These are phyloP conservation scores for Astrocystis sublimbata DNA, from an alignment of 495 filamentous ascomycete species.

Conservation along the genomic window DNA sequence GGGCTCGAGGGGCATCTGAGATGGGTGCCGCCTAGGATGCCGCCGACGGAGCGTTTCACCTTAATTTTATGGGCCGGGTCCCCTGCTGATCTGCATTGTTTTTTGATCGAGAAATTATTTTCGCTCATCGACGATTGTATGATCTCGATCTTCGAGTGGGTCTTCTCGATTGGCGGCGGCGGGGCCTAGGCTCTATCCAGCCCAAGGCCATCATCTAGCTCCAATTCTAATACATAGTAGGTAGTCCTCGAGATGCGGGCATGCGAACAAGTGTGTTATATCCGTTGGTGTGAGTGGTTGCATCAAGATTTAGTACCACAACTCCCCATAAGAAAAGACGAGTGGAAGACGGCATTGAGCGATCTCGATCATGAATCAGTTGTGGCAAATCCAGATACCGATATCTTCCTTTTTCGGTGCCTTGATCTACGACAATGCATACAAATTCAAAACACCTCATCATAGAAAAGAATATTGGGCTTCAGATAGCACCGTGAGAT, in stretches of 20 bases:
- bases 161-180: neutral
- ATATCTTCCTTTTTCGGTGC: neutral
- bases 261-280: neutral
- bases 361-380: conserved; percentile 4
- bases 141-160: conserved; percentile 9
- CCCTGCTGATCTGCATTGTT: conserved; percentile 4
- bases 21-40: too few relatives aligned
- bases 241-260: neutral
- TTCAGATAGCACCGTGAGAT: too few relatives aligned
- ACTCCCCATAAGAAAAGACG: neutral
- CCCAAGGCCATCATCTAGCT: neutral
- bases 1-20: too few relatives aligned
- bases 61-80: neutral
- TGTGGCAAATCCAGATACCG: neutral
- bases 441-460: neutral
- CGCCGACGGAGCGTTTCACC: conserved; percentile 14
- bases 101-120: neutral
- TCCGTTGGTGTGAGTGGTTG: neutral
- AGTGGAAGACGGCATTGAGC: neutral
- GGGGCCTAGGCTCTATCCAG: neutral
- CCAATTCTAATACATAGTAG: neutral
- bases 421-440: neutral
- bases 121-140: neutral
- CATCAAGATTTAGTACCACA: neutral
- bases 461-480: neutral